These are phyloP conservation scores for Erodium texanum DNA, from an alignment of 441 rosid genomes.

Conservation along the genomic window DNA sequence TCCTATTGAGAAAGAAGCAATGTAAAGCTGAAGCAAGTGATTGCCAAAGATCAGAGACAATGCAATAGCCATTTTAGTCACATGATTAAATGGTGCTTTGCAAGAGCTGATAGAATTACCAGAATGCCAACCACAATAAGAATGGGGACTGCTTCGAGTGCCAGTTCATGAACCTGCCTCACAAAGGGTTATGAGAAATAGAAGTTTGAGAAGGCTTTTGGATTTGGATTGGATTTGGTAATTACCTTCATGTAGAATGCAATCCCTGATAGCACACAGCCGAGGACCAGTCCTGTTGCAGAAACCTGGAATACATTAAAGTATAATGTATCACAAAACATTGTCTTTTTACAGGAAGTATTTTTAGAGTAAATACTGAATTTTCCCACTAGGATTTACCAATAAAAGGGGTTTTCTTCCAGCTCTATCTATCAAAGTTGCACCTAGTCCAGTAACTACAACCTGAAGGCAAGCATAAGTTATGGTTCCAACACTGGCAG, in stretches of 20 bases:
- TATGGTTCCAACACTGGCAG: constrained; percentile 28
- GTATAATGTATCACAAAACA: neutral
- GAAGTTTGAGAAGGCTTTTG: neutral
- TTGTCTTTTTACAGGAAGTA: neutral
- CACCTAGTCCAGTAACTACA: constrained; percentile 27
- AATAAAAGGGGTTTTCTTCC: constrained; percentile 60
- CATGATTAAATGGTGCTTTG: neutral
- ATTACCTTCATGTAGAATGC: constrained; percentile 51
- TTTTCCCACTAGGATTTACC: constrained; percentile 12
- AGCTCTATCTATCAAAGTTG: constrained; percentile 42
- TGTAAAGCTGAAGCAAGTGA: constrained; percentile 32
- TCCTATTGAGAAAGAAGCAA: constrained; percentile 44
- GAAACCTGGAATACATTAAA: constrained; percentile 29
- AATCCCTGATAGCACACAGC: constrained; percentile 11
- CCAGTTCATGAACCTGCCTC: constrained; percentile 33
- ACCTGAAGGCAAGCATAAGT: constrained; percentile 19
- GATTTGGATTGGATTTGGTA: neutral
- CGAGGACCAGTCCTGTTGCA: constrained; percentile 15
- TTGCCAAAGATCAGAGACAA: constrained; percentile 3
- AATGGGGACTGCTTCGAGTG: constrained; percentile 47
- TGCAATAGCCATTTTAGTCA: neutral
- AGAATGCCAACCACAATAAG: constrained; percentile 67
- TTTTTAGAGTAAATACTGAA: neutral
- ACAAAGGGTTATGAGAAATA: neutral
- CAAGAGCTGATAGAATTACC: constrained; percentile 37